Percentiles rank a stretch among this genome's conserved stretches.
These are phyloP conservation scores for Chaetomium sp. DNA, from an alignment of 2,329 filamentous ascomycete species.

Conservation along the genomic window DNA sequence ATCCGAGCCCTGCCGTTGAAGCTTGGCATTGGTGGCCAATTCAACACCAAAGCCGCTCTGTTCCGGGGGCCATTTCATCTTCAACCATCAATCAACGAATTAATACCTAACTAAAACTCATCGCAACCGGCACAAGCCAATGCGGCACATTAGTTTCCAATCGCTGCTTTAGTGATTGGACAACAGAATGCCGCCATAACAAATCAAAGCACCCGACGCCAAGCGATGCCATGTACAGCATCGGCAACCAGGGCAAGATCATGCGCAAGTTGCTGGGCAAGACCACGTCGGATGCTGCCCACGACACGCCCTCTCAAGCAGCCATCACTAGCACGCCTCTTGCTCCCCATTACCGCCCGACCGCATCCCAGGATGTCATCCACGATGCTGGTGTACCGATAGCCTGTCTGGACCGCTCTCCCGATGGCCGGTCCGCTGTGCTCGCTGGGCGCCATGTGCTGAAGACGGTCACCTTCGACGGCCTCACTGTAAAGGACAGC, in stretches of 20 bases:
- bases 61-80: neutral
- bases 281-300: slow-evolving; percentile 47
- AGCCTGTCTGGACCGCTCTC: slow-evolving; percentile 59
- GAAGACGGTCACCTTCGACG: slow-evolving; percentile 61
- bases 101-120: neutral
- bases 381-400: slow-evolving; percentile 57
- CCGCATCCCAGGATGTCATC: slow-evolving; percentile 57
- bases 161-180: neutral
- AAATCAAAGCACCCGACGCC: neutral
- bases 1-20: neutral
- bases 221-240: slow-evolving; percentile 36
- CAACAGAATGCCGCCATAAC: slow-evolving; percentile 14
- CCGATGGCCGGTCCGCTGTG: slow-evolving; percentile 58
- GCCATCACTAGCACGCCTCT: slow-evolving; percentile 51
- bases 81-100: neutral
- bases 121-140: neutral
- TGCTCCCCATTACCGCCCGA: slow-evolving; percentile 51
- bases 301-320: slow-evolving; percentile 45
- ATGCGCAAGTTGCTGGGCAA: slow-evolving; percentile 65
- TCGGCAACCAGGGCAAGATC: slow-evolving; percentile 54
- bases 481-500: slow-evolving; percentile 56
- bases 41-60: neutral
- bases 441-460: slow-evolving; percentile 63
- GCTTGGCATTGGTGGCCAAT: slow-evolving; percentile 1
- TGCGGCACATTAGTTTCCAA: neutral